Conservation (phyloP, 1,139 yeast genomes). For the Yamadazyma membranifaciens region DNA sequence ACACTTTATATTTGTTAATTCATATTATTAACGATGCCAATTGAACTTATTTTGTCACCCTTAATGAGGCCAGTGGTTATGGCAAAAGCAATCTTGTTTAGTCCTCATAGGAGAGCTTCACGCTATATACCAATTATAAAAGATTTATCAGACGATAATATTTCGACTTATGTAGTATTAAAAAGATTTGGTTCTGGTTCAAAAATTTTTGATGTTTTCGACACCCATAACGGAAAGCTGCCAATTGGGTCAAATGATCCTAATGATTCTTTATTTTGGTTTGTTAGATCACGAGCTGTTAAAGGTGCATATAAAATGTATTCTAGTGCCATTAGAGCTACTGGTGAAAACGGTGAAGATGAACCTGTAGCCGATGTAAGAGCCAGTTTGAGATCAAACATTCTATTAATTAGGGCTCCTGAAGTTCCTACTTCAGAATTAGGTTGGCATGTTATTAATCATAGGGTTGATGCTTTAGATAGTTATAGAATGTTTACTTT, state of each 20-base stretch:
- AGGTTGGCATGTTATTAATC: conserved; percentile 64
- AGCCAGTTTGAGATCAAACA: conserved; percentile 60
- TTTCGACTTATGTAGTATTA: conserved; percentile 45
- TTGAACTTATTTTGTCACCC: conserved; percentile 57
- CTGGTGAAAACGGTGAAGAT: conserved; percentile 47
- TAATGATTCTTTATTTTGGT: conserved; percentile 45
- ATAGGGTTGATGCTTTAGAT: conserved; percentile 61
- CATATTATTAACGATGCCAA: conserved; percentile 40
- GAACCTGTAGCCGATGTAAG: conserved; percentile 58
- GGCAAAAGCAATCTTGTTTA: conserved; percentile 53
- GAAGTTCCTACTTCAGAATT: conserved; percentile 49
- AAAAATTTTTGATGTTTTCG: conserved; percentile 54
- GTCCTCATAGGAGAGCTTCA: conserved; percentile 57
- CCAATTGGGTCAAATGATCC: conserved; percentile 39
- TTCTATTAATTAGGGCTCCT: conserved; percentile 50
- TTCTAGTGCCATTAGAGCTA: conserved; percentile 33
- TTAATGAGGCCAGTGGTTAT: conserved; percentile 57
- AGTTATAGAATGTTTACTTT: conserved; percentile 57
- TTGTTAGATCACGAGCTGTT: conserved; percentile 59
- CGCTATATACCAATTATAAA: conserved; percentile 54
- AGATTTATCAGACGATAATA: conserved; percentile 34
- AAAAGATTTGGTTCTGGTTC: conserved; percentile 59
- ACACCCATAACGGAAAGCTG: conserved; percentile 34
- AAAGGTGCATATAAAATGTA: conserved; percentile 64
- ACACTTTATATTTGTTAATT: too few species aligned